phyloP scores from a whole-genome alignment of 1,284 basidiomycete species.

The Microbotryum saponariae region DNA sequence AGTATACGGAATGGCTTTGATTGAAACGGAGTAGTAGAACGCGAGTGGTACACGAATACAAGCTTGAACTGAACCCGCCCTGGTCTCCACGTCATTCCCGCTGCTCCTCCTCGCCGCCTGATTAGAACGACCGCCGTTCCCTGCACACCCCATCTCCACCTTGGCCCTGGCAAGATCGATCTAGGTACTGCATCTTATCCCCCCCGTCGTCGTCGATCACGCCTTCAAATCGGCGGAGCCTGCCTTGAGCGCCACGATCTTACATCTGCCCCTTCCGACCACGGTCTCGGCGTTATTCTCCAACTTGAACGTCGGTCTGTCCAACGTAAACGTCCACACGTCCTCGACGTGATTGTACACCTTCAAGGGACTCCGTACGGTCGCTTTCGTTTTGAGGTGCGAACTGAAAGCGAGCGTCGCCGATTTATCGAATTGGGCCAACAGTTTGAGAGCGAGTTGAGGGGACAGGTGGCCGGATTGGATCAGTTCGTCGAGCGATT shows the following conservation, averaged over 20 bases:
- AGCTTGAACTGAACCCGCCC: no score
- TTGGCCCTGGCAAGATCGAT: no score
- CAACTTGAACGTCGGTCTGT: constrained; percentile 87
- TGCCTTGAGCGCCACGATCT: constrained; percentile 93
- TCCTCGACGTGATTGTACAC: constrained; percentile 94
- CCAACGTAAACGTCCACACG: constrained; percentile 86
- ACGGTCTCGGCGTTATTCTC: constrained; percentile 55
- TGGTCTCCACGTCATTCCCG: no score
- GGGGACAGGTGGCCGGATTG: constrained; percentile 95
- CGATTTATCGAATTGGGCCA: constrained; percentile 93
- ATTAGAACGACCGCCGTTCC: no score
- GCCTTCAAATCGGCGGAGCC: constrained; percentile 42
- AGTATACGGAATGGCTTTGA: no score
- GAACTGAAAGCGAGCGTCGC: constrained; percentile 82
- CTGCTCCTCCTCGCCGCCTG: no score
- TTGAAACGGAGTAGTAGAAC: no score
- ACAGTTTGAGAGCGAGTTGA: constrained; percentile 91
- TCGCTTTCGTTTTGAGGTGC: constrained; percentile 85
- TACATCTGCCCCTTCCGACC: constrained; percentile 55
- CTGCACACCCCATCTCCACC: no score
- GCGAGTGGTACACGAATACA: no score
- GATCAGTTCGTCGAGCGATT: constrained; percentile 96
- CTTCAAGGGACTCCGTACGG: constrained; percentile 79
- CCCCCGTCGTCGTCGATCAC: not conserved
- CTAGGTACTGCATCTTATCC: no score